These are phyloP conservation scores for Paraurostyla sp. DNA, from an alignment of 73 alveolate species.

Conservation along the genomic window DNA sequence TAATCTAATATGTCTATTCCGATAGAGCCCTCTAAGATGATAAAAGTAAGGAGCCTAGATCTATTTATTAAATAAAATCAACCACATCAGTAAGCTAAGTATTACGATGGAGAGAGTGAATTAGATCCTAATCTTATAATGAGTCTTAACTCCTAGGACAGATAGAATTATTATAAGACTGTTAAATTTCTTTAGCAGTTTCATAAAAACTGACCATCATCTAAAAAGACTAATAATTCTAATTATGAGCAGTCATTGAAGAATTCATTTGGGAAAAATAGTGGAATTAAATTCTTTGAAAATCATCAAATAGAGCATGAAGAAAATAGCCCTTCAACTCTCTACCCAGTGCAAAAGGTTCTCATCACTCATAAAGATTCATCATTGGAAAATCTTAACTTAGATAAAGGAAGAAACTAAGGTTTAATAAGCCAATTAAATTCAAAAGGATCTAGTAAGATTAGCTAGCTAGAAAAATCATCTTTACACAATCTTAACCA, in stretches of 20 bases:
- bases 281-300: too few species aligned
- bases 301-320: background rate
- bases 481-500: too few species aligned
- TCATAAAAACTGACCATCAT: background rate
- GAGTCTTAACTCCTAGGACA: background rate
- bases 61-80: background rate
- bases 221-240: background rate
- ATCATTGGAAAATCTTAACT: too few species aligned
- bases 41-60: conserved; percentile 27
- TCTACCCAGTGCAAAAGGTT: background rate
- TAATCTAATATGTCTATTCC: too few species aligned
- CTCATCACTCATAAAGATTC: conserved; percentile 21
- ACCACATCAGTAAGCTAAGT: background rate
- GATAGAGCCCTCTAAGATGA: too few species aligned
- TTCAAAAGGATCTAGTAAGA: too few species aligned
- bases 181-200: conserved; percentile 1
- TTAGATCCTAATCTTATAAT: background rate
- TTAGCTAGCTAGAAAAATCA: too few species aligned
- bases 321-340: background rate
- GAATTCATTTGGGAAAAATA: background rate
- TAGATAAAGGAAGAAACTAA: too few species aligned
- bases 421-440: too few species aligned
- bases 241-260: background rate
- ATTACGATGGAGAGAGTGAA: background rate
- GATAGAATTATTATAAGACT: background rate